Evolutionary conservation across 192 early-diverging fungal genomes (phyloP), one percentile per base, ranked within the genome.

Genomic region (Coemansia sp.): DNA sequence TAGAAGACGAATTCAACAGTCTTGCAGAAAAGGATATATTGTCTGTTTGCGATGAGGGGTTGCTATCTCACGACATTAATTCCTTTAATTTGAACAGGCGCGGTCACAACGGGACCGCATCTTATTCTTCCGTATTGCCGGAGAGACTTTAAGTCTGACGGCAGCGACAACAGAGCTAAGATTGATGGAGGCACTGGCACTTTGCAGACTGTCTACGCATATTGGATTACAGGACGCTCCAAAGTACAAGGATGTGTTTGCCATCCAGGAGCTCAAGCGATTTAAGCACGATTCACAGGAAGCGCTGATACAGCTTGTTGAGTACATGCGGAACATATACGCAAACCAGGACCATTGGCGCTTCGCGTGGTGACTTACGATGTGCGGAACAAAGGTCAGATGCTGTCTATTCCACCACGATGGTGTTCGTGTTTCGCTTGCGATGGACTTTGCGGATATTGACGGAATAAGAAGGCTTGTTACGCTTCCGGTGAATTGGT

Each of bases 301-400:
- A 12, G 67, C 61, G 5, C 41, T 39, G 0, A 9, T 21, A 10
- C 47, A 55, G 51, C 22, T 61, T 5, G 21, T 47, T 10, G 59
- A 46, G 15, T 56, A 66, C 64, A 54, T 41, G 0, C 15, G 41
- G 16, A 16, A 55, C 8, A 26, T 72, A 9, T 62, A 62, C 26
- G 1, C 12, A 7, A 5, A 22, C 36, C 71, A 72, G 60, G 41
- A 22, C 8, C 19, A 67, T 18, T 45, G 71, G 6, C 71, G 65
- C 18, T 72, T 47, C 13, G 37, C 61, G 4, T 72, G 71, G 71
- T 64, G 65, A 0, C 42, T 67, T 15, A 57, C 41, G 0, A 12
- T 61, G 26, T 72, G 71, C 18, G 52, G 41, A 10, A 12, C 41
- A 12, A 36, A 47, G 2, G 45, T 62, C 10, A n/a, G 40, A n/a